Evolutionary conservation across 768 basidiomycete species (phyloP), one percentile per base, ranked within the genome.

Genomic region (Pilatotrama ljubarskyi): DNA sequence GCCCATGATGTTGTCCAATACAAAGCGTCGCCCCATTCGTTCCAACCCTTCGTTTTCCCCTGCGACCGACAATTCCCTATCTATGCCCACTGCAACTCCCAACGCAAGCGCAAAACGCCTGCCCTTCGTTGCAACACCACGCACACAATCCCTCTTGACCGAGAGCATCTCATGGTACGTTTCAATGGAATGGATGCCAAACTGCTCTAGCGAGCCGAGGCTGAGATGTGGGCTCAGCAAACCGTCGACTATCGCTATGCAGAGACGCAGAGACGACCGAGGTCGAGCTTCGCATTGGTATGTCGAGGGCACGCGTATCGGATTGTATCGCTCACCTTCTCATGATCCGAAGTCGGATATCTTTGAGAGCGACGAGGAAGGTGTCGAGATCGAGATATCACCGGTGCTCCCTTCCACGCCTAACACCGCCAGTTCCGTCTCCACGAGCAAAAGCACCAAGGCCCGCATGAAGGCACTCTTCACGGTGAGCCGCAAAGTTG

Each of bases 231-330:
- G 14, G 17, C 17, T 20, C 36, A 65, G 64, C 56, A 51, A 55
- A 65, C 61, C 10, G 50, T 65, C 24, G 61, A 65, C 46, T 53
- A 62, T 41, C 64, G 64, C 25, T 57, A 59, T 51, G 1, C 37
- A 8, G 47, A 55, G 18, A 46, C 40, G 20, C 24, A 54, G 20
- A 22, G n/a, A 26, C 35, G 24, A 6, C 46, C 42, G 36, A 59
- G 65, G 24, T 61, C 65, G 17, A 66, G 65, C 49, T 66, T 64
- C 48, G 65, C 65, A 14, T 37, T 66, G 61, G 64, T 66, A 55
- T 18, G 60, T 57, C 26, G 1, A 24, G 7, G 6, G n/a, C 11
- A 13, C 25, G 13, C 17, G 55, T 14, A 13, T 9, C 48, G 15
- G 20, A 3, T 10, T 32, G 29, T 10, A 32, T 2, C 18, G 47